phyloP scores from a whole-genome alignment of 768 basidiomycete genomes.

The Mycena vitilis region DNA sequence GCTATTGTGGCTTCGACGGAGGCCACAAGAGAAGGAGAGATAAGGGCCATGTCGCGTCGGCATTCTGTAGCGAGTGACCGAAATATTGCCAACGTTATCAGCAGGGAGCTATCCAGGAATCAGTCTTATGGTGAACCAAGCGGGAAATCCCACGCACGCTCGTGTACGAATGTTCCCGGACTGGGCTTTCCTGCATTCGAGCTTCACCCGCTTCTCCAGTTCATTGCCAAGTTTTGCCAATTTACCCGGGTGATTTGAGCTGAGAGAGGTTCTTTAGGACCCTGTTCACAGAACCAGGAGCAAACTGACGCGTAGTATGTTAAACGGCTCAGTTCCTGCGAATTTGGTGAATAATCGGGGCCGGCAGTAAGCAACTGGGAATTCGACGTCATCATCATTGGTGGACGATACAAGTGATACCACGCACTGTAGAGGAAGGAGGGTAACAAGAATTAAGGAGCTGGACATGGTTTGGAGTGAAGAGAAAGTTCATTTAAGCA shows the following conservation, averaged over 20 bases:
- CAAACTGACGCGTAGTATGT: constrained; percentile 80
- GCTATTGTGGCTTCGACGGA: constrained; percentile 70
- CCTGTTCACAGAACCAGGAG: neutral
- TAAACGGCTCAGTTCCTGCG: constrained; percentile 86
- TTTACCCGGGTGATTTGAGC: constrained; percentile 84
- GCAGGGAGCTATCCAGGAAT: constrained; percentile 65
- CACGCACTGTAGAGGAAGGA: constrained; percentile 64
- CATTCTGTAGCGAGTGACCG: constrained; percentile 89
- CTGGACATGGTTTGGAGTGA: constrained; percentile 86
- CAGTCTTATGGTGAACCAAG: constrained; percentile 11
- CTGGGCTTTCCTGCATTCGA: constrained; percentile 75
- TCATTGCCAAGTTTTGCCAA: constrained; percentile 80
- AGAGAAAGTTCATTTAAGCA: constrained; percentile 70
- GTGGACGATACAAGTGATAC: too few relatives aligned
- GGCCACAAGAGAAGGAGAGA: constrained; percentile 76
- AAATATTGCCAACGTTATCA: constrained; percentile 87
- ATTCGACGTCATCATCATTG: constrained; percentile 16
- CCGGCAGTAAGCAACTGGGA: constrained; percentile 70
- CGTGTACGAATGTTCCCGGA: constrained; percentile 81
- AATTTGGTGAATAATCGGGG: constrained; percentile 83
- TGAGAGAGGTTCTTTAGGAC: constrained; percentile 35
- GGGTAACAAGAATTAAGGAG: constrained; percentile 91
- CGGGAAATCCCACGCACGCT: constrained; percentile 66
- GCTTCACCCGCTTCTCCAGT: constrained; percentile 77
- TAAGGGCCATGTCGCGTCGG: constrained; percentile 80